Evolutionary conservation across 768 basidiomycete species (phyloP).

Genomic region (Mycena filopes): DNA sequence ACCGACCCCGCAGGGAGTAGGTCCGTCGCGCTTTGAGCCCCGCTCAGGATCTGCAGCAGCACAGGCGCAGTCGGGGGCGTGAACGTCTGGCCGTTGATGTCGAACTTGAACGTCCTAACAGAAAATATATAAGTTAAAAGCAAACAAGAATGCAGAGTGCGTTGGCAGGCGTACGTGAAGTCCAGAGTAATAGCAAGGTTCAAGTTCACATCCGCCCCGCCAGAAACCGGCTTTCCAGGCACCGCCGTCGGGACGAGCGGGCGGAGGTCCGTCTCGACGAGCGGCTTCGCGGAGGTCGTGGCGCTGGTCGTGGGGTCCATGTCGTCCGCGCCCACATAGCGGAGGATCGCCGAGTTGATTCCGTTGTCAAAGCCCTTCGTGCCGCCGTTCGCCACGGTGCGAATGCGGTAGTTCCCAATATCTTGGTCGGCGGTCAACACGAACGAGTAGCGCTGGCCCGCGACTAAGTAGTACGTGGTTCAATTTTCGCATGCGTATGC

Average conservation of each 20-base stretch:
- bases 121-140: too few relatives aligned
- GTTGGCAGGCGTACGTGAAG: conserved; percentile 1
- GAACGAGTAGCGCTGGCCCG: conserved; percentile 53
- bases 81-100: conserved; percentile 40
- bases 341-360: conserved; percentile 62
- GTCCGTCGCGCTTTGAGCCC: conserved; percentile 49
- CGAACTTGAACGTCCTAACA: too few relatives aligned
- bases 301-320: conserved; percentile 37
- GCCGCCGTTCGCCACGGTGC: conserved; percentile 43
- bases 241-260: conserved; percentile 39
- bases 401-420: conserved; percentile 64
- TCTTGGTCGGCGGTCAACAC: conserved; percentile 58
- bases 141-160: too few relatives aligned
- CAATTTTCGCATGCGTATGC: too few relatives aligned
- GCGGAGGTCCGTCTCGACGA: conserved; percentile 55
- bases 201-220: conserved; percentile 24
- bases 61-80: conserved; percentile 54
- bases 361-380: conserved; percentile 46
- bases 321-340: conserved; percentile 55
- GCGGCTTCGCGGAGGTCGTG: conserved; percentile 35
- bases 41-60: conserved; percentile 61
- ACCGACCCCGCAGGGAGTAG: conserved; percentile 53
- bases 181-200: conserved; percentile 23
- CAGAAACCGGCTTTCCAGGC: conserved; percentile 41
- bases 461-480: too few relatives aligned